Conservation (phyloP, 345 rosid genomes). For the Heritiera littoralis region DNA sequence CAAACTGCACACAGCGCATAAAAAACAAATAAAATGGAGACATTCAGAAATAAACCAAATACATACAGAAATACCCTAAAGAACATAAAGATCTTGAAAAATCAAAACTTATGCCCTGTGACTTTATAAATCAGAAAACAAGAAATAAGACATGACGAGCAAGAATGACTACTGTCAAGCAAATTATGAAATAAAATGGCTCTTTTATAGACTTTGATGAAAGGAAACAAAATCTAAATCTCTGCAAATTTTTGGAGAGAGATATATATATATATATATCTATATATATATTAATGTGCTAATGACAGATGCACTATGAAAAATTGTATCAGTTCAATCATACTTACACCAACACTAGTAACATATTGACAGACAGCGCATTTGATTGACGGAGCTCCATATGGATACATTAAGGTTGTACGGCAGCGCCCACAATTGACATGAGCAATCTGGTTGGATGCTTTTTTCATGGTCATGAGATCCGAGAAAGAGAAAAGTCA, state of each 20-base stretch:
- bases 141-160: neutral
- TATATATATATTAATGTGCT: neutral
- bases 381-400: slow-evolving; percentile 90
- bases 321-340: slow-evolving; percentile 1
- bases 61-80: neutral
- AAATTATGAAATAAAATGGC: neutral
- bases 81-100: neutral
- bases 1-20: too few species aligned
- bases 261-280: too few species aligned
- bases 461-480: slow-evolving; percentile 36
- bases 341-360: slow-evolving; percentile 75
- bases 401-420: slow-evolving; percentile 79
- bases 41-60: too few species aligned
- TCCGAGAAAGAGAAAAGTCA: slow-evolving; percentile 29
- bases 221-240: neutral
- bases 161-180: neutral
- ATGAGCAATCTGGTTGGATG: slow-evolving; percentile 67
- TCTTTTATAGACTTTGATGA: neutral
- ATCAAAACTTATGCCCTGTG: neutral
- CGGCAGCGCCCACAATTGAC: slow-evolving; percentile 79
- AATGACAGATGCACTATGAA: neutral
- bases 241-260: neutral
- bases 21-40: too few species aligned
- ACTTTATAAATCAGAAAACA: neutral
- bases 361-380: slow-evolving; percentile 88